These are phyloP conservation scores for Tylopilus sp. DNA, from an alignment of 768 basidiomycete species.

Conservation along the genomic window DNA sequence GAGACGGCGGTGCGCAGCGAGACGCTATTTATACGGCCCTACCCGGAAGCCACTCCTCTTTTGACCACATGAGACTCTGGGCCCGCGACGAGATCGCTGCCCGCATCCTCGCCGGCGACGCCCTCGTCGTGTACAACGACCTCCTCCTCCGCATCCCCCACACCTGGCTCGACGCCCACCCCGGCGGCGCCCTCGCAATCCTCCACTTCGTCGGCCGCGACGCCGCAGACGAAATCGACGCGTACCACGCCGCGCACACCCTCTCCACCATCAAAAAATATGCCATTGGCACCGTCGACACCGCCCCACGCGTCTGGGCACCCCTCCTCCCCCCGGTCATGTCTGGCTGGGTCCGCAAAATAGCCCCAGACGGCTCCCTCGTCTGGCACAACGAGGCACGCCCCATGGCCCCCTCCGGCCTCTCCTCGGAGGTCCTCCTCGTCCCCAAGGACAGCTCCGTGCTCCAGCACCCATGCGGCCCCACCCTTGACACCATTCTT, in stretches of 20 bases:
- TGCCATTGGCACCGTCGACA: conserved; percentile 64
- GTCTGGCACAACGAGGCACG: conserved; percentile 65
- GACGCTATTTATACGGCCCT: conserved; percentile 26
- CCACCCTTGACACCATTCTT: conserved; percentile 42
- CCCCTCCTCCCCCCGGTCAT: conserved; percentile 85
- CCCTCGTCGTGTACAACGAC: conserved; percentile 69
- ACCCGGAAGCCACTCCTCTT: not conserved
- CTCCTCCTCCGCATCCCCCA: conserved; percentile 63
- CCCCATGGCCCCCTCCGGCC: conserved; percentile 35
- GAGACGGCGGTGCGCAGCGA: conserved; percentile 4
- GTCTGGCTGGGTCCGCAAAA: conserved; percentile 74
- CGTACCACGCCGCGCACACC: conserved; percentile 66
- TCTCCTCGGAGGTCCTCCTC: conserved; percentile 61
- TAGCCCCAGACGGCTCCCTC: conserved; percentile 40
- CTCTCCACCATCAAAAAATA: conserved; percentile 40
- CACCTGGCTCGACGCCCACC: conserved; percentile 82
- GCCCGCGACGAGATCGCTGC: conserved; percentile 57
- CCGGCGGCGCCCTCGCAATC: conserved; percentile 84
- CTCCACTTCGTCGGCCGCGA: conserved; percentile 96
- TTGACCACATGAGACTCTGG: conserved; percentile 33
- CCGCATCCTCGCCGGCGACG: conserved; percentile 72
- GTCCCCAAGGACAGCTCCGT: conserved; percentile 40
- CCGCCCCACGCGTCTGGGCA: conserved; percentile 52
- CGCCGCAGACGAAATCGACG: conserved; percentile 91
- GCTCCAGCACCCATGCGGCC: conserved; percentile 33